phyloP scores from a whole-genome alignment of 1,284 basidiomycete species.

The Phlebopus sp. region DNA sequence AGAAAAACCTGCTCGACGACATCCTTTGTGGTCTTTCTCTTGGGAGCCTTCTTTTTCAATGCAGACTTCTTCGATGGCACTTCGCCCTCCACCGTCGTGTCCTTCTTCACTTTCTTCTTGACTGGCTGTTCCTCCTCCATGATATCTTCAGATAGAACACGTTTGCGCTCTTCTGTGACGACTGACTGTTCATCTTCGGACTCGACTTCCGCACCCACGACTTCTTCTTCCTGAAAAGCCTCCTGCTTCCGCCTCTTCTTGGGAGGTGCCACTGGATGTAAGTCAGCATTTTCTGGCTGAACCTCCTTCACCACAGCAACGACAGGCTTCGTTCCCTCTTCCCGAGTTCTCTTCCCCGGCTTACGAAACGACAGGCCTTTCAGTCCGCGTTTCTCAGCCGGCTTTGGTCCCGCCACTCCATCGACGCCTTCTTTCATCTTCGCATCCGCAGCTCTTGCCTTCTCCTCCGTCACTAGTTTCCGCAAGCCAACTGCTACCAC shows the following conservation, averaged over 20 bases:
- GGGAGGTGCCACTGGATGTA: slow-evolving; percentile 37
- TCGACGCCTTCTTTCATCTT: slow-evolving; percentile 34
- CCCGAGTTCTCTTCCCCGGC: slow-evolving; percentile 46
- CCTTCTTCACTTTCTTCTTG: slow-evolving; percentile 35
- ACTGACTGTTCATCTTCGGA: slow-evolving; percentile 42
- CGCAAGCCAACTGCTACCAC: slow-evolving; percentile 59
- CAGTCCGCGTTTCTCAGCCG: slow-evolving; percentile 44
- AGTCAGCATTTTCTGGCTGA: slow-evolving; percentile 30
- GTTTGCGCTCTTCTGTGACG: slow-evolving; percentile 32
- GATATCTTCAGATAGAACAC: slow-evolving; percentile 29
- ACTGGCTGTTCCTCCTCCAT: slow-evolving; percentile 42
- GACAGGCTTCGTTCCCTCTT: slow-evolving; percentile 31
- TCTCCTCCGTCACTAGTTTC: slow-evolving; percentile 51
- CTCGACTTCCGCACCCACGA: slow-evolving; percentile 39
- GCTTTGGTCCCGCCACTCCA: slow-evolving; percentile 27
- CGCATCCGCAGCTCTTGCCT: slow-evolving; percentile 41
- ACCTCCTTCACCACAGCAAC: slow-evolving; percentile 34
- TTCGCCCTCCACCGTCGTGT: slow-evolving; percentile 27
- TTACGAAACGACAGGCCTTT: slow-evolving; percentile 71
- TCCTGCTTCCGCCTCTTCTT: slow-evolving; percentile 47
- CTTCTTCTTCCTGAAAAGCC: slow-evolving; percentile 27
- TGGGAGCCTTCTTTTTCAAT: slow-evolving; percentile 33
- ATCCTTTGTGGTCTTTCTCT: slow-evolving; percentile 33
- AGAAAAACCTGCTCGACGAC: slow-evolving; percentile 50
- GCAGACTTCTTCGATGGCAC: slow-evolving; percentile 35